These are phyloP conservation scores for Sclerotinia borealis DNA, from an alignment of 2,329 filamentous ascomycete genomes.

Conservation along the genomic window DNA sequence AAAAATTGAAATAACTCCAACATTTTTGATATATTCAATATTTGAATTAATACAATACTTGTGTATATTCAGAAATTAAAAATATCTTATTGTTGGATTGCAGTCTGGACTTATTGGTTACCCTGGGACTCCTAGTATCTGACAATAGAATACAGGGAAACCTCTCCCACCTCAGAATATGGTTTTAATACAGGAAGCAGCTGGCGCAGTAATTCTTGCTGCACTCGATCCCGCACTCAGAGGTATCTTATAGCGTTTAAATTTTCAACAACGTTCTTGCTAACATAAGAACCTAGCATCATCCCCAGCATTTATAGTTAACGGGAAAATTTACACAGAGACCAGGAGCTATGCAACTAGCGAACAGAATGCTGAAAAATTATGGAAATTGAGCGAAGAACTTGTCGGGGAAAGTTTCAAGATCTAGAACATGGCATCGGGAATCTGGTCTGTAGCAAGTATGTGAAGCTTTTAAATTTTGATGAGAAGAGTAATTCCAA, in stretches of 20 bases:
- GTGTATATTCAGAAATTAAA: no score
- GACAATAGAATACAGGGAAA: background rate
- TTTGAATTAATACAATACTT: no score
- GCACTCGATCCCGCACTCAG: background rate
- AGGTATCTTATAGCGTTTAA: background rate
- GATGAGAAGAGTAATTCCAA: background rate
- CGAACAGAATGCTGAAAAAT: background rate
- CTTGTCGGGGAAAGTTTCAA: background rate
- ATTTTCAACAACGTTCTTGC: background rate
- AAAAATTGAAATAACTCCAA: no score
- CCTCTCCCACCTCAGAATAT: background rate
- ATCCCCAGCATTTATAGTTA: background rate
- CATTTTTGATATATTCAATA: no score
- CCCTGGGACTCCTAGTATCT: no score
- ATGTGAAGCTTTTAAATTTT: background rate
- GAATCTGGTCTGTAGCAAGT: background rate
- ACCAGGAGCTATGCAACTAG: background rate
- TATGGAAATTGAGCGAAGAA: background rate
- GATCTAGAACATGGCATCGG: background rate
- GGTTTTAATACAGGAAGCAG: background rate
- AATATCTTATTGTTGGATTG: no score
- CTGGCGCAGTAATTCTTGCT: background rate
- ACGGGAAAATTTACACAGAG: background rate
- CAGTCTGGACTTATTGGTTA: no score
- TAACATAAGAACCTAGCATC: background rate